phyloP scores from a whole-genome alignment of 2,329 filamentous ascomycete species.

The Colletotrichum trifolii region DNA sequence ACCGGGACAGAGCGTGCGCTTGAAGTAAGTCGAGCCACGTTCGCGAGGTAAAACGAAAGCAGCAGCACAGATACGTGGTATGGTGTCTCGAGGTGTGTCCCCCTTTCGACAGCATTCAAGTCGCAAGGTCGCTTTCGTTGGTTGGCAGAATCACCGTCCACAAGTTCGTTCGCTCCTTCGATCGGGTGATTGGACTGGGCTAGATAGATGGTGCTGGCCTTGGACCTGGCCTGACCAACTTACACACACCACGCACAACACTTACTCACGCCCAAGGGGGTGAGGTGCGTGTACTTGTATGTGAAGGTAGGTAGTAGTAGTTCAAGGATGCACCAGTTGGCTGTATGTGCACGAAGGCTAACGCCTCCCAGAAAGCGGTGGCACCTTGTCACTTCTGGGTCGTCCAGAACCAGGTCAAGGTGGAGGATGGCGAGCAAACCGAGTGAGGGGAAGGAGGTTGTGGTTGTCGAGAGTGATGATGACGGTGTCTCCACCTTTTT shows the following conservation, averaged over 20 bases:
- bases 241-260: conserved; percentile 9
- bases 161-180: neutral
- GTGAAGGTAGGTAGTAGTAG: neutral
- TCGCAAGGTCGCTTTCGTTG: neutral
- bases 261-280: neutral
- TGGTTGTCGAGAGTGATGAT: neutral
- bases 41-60: conserved; percentile 17
- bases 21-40: conserved; percentile 23
- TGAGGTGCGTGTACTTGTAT: conserved; percentile 26
- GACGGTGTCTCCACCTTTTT: conserved; percentile 19
- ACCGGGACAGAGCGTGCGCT: conserved; percentile 17
- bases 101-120: too few species aligned
- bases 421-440: conserved; percentile 1
- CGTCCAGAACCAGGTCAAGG: conserved; percentile 2
- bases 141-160: conserved; percentile 5
- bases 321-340: conserved; percentile 2
- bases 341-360: conserved; percentile 20
- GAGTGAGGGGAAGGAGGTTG: too few species aligned
- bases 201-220: too few species aligned
- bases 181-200: neutral
- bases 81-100: too few species aligned
- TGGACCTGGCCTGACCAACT: too few species aligned
- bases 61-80: neutral
- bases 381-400: conserved; percentile 21
- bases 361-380: conserved; percentile 20